Evolutionary conservation across 2,329 filamentous ascomycete genomes (phyloP), one percentile per base, ranked within the genome.

Genomic region (Aspergillus sp.): DNA sequence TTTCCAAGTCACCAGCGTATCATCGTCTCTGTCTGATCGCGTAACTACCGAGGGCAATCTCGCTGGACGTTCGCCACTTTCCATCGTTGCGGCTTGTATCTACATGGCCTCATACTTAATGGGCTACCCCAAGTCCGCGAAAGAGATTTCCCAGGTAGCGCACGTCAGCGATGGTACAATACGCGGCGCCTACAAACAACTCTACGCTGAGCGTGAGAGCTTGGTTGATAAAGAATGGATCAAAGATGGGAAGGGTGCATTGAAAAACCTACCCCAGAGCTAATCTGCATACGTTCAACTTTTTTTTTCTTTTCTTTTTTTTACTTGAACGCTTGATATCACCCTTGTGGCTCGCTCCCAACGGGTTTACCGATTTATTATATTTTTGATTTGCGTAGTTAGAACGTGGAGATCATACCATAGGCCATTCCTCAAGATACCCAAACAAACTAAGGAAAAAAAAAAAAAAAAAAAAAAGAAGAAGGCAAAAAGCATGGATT

Each of bases 91-190:
- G 17, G 93, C 95, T 33, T 96, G 92, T 74, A 97, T 99, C 74
- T 99, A 95, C 81, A 95, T 98, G 86, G 90, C 93, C 4, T 92
- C 91, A 31, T 87, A 93, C 69, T 82, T 98, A 39, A 89, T 96
- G 79, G 90, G 88, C 56, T 85, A 95, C 65, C 81, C 86, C 19
- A 90, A 90, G 68, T 81, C 85, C 6, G 89, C 91, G n/a, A 93
- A 93, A 74, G 90, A 96, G 60, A 97, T 99, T 66, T 90, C 91
- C 5, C 75, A 77, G 23, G 88, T 95, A 17, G 91, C 90, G 1
- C 91, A 91, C 64, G 95, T 99, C 27, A 97, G 92, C 72, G 96
- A 99, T 70, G 93, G 95, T 55, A 99, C 95, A 0, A 96, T 99
- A 68, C 93, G 96, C 69, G 96, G 91, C 24, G 93, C 93, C 0